Conservation (phyloP, 148 eudicot species). For the Persicaria maculosa region DNA sequence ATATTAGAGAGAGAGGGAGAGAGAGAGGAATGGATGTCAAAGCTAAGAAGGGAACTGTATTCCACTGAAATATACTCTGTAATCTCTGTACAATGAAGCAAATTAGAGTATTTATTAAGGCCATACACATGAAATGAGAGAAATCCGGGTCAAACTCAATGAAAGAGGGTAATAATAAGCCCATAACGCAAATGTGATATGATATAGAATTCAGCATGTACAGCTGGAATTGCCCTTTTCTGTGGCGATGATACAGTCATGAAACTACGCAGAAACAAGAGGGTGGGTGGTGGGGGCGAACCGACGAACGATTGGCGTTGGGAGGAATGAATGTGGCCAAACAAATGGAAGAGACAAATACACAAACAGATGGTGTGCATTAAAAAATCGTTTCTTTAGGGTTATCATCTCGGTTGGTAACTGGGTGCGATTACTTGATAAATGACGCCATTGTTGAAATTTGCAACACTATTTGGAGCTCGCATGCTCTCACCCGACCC, state of each 20-base stretch:
- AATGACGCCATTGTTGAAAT: no score
- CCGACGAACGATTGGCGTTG: neutral
- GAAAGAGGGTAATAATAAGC: slow-evolving; percentile 1
- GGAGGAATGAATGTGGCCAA: slow-evolving; percentile 10
- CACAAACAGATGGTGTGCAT: slow-evolving; percentile 23
- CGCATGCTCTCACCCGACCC: no score
- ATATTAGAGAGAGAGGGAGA: slow-evolving; percentile 15
- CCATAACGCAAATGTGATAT: neutral
- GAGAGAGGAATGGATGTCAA: slow-evolving; percentile 1
- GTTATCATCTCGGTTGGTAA: neutral
- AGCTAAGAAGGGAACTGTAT: neutral
- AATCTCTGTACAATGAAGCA: slow-evolving; percentile 1
- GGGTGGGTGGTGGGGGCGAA: slow-evolving; percentile 8
- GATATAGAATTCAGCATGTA: neutral
- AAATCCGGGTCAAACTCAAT: slow-evolving; percentile 31
- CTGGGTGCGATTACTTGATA: no score
- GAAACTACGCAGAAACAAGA: neutral
- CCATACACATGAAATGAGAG: slow-evolving; percentile 9
- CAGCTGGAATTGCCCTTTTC: slow-evolving; percentile 3
- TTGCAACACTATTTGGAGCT: no score
- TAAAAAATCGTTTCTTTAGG: slow-evolving; percentile 15
- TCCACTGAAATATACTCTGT: slow-evolving; percentile 2
- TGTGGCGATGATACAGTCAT: slow-evolving; percentile 6
- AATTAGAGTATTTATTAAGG: neutral
- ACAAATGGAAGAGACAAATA: slow-evolving; percentile 20